Conservation (phyloP, 164 flowering plant genomes). For the Magnolia changhungtana region DNA sequence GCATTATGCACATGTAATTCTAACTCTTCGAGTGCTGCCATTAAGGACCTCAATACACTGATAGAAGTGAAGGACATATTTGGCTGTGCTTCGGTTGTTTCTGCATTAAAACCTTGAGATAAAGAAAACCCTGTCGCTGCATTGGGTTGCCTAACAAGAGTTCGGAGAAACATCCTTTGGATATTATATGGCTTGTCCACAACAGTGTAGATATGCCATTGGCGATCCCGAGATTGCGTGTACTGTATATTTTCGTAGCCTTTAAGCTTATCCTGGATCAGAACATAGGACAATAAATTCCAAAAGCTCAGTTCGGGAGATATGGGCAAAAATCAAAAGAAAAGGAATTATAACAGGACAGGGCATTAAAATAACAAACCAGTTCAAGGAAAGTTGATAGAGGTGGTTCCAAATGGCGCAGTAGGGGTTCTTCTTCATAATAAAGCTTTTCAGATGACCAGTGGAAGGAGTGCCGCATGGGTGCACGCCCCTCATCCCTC, state of each 20-base stretch:
- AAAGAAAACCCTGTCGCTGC: conserved; percentile 47
- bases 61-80: conserved; percentile 71
- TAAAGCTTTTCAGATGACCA: conserved; percentile 77
- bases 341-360: not conserved
- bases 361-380: conserved; percentile 42
- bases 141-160: conserved; percentile 82
- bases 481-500: conserved; percentile 97
- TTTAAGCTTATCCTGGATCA: conserved; percentile 88
- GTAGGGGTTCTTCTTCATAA: conserved; percentile 84
- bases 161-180: conserved; percentile 89
- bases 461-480: conserved; percentile 96
- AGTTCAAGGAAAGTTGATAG: conserved; percentile 93
- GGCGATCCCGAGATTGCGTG: conserved; percentile 94
- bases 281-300: conserved; percentile 11
- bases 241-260: conserved; percentile 69
- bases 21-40: conserved; percentile 89
- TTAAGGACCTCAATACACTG: conserved; percentile 83
- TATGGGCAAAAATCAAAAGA: not conserved
- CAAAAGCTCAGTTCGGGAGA: conserved; percentile 5
- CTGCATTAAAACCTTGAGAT: conserved; percentile 43
- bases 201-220: conserved; percentile 95
- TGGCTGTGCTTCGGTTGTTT: conserved; percentile 23
- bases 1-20: conserved; percentile 87
- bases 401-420: conserved; percentile 98
- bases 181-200: conserved; percentile 56